Percentiles rank a stretch among this genome's conserved stretches.
These are phyloP conservation scores for Lachancea nothofagi DNA, from an alignment of 805 yeast species.

Conservation along the genomic window DNA sequence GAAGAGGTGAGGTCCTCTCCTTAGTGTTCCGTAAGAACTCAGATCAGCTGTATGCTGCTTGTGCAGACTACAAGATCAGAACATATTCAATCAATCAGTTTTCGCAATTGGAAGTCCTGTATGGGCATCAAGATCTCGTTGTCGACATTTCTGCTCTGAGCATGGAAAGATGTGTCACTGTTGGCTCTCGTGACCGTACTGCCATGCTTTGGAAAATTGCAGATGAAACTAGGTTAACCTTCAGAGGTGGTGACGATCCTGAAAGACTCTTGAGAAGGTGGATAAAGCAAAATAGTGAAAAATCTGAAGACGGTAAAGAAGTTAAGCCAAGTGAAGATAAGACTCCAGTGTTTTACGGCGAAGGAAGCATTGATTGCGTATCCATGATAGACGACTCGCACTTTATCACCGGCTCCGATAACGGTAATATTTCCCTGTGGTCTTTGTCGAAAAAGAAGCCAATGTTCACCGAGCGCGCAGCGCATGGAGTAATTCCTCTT, in stretches of 20 bases:
- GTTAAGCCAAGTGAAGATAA: constrained; percentile 28
- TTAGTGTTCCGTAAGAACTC: constrained; percentile 72
- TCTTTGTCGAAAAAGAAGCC: constrained; percentile 87
- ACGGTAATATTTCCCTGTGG: constrained; percentile 89
- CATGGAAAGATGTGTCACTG: constrained; percentile 90
- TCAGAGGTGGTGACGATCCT: constrained; percentile 79
- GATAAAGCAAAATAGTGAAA: constrained; percentile 31
- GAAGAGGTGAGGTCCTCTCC: constrained; percentile 66
- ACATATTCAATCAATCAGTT: constrained; percentile 80
- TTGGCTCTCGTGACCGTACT: constrained; percentile 90
- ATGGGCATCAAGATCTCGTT: constrained; percentile 93
- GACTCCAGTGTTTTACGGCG: constrained; percentile 46
- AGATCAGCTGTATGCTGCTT: constrained; percentile 84
- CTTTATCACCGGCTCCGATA: constrained; percentile 92
- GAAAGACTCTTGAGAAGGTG: constrained; percentile 36
- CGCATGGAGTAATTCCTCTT: constrained; percentile 66
- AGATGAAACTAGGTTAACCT: constrained; percentile 89
- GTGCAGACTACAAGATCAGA: constrained; percentile 87
- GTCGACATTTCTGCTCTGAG: constrained; percentile 74
- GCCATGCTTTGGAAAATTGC: constrained; percentile 96
- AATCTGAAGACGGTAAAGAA: constrained; percentile 28
- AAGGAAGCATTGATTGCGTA: constrained; percentile 88
- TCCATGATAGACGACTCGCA: constrained; percentile 88
- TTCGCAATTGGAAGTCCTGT: constrained; percentile 83
- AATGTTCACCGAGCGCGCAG: constrained; percentile 54